Conservation (phyloP, 192 early-diverging fungal genomes). For the Gonapodya prolifera region DNA sequence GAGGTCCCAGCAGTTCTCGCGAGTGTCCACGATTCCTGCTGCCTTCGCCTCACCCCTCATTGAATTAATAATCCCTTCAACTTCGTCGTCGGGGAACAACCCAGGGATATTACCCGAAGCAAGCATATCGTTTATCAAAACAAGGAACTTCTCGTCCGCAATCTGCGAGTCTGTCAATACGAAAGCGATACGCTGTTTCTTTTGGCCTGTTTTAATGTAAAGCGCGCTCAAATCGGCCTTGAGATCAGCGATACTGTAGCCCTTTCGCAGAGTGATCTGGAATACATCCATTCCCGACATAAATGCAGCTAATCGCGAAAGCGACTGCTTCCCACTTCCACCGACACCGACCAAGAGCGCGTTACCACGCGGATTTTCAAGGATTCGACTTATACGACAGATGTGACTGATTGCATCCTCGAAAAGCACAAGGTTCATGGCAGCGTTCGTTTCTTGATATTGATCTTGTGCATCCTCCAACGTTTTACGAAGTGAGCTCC, state of each 20-base stretch:
- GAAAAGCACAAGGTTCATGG: slow-evolving; percentile 49
- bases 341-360: slow-evolving; percentile 51
- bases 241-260: slow-evolving; percentile 42
- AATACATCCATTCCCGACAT: slow-evolving; percentile 55
- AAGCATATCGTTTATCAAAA: slow-evolving; percentile 50
- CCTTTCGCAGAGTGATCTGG: slow-evolving; percentile 50
- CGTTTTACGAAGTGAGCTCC: slow-evolving; percentile 30
- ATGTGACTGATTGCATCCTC: slow-evolving; percentile 56
- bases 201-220: slow-evolving; percentile 45
- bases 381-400: slow-evolving; percentile 48
- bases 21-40: slow-evolving; percentile 40
- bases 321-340: slow-evolving; percentile 46
- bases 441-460: slow-evolving; percentile 50
- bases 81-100: slow-evolving; percentile 54
- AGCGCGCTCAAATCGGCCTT: slow-evolving; percentile 38
- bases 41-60: slow-evolving; percentile 53
- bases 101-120: slow-evolving; percentile 54
- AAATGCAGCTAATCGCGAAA: slow-evolving; percentile 45
- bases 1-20: slow-evolving; percentile 53
- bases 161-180: slow-evolving; percentile 49
- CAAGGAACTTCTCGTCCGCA: slow-evolving; percentile 51
- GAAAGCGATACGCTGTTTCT: slow-evolving; percentile 51
- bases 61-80: slow-evolving; percentile 47
- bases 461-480: slow-evolving; percentile 48
- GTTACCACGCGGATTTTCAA: slow-evolving; percentile 48